Conservation (phyloP, 371 early-diverging fungal genomes). For the Rhizopus delemar region DNA sequence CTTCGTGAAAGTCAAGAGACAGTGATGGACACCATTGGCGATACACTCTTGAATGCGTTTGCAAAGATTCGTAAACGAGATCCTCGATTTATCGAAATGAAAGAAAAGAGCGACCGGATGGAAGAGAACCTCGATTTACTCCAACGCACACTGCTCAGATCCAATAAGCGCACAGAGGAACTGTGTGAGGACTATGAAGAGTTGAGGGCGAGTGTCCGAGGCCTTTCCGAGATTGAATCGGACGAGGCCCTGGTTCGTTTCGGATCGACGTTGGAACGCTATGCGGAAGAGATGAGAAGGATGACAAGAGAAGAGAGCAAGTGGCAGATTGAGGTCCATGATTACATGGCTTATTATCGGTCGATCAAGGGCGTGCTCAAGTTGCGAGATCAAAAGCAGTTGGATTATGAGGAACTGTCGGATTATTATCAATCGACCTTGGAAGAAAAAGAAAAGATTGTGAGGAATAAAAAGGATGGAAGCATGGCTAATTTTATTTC, state of each 20-base stretch:
- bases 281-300: constrained; percentile 61
- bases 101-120: constrained; percentile 75
- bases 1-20: constrained; percentile 64
- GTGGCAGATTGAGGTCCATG: constrained; percentile 79
- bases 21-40: constrained; percentile 83
- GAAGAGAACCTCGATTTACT: constrained; percentile 80
- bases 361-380: constrained; percentile 82
- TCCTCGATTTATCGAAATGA: constrained; percentile 79
- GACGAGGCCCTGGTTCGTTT: constrained; percentile 73
- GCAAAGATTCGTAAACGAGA: constrained; percentile 88
- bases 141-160: constrained; percentile 74
- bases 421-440: constrained; percentile 69
- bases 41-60: constrained; percentile 87
- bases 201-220: constrained; percentile 69
- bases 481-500: constrained; percentile 72
- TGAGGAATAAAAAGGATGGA: constrained; percentile 54
- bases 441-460: constrained; percentile 62
- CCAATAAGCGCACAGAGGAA: constrained; percentile 79
- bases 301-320: constrained; percentile 64
- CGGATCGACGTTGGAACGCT: constrained; percentile 61
- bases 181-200: constrained; percentile 79
- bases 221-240: constrained; percentile 81
- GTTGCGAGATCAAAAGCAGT: constrained; percentile 89
- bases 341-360: constrained; percentile 86
- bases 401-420: constrained; percentile 88